Base-by-base conservation (phyloP, 371 early-diverging fungal genomes). In the Apophysomyces trapeziformis region DNA sequence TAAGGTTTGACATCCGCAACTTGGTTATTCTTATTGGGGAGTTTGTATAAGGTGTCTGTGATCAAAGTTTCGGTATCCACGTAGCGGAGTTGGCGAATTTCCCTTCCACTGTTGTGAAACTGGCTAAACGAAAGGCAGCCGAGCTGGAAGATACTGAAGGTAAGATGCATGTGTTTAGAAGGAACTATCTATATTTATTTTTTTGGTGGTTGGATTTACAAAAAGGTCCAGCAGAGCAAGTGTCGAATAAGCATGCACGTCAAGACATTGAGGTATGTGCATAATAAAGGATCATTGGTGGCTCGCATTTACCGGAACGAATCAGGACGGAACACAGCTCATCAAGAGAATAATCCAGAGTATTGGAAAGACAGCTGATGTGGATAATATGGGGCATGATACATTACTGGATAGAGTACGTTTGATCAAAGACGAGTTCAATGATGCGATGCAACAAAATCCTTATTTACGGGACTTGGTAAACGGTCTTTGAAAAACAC, bases 21-120 rank as follows among this genome's bases (percentile, higher is more conserved):
- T 4, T 50, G 16, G 57, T 60, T 12, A 50, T 58, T 8, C 56
- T 68, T 21, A 47, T 70, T 32, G 58, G 41, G 59, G 80, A 46
- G 72, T 57, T 13, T n/a, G 21, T 5, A 18, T 54, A 67, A 74
- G 96, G 98, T 14, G 87, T 93, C 0, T 96, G 98, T 69, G 96
- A 99, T 78, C 93, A 95, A 69, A 96, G 97, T 70, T 99, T 98
- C 85, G 99, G 99, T 60, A 96, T 99, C 65, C 98, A 99, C 68
- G 99, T 99, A 6, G 99, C 99, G 2, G 92, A 96, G 77, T 69
- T 95, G 66, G 99, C 97, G 6, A 87, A 93, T 54, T 99, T 99
- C 71, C 99, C 99, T 0, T 76, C 83, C 16, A 77, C 86, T 0
- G 95, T 96, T 4, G 89, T 97, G 12, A 70, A 80, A 60, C 76